phyloP scores from a whole-genome alignment of 225 moss, liverwort and hornwort species.

The Ulota crispa region DNA sequence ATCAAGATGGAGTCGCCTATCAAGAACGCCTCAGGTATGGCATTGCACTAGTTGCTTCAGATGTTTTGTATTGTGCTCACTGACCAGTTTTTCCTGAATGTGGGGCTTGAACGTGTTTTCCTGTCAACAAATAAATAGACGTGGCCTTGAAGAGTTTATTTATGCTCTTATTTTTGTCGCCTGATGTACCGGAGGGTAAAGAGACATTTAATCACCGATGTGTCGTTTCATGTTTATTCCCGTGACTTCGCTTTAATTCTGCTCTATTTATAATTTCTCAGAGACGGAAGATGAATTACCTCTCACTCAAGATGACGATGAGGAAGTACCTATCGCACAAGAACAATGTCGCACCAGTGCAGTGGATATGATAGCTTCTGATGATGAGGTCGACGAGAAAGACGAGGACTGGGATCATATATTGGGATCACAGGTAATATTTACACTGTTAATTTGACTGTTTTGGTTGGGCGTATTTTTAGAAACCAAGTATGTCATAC shows the following conservation, averaged over 20 bases:
- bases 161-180: neutral
- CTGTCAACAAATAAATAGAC: neutral
- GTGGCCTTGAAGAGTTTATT: neutral
- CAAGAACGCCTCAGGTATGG: conserved; percentile 40
- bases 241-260: neutral
- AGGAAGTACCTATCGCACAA: conserved; percentile 43
- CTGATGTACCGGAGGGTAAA: neutral
- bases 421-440: conserved; percentile 45
- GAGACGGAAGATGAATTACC: conserved; percentile 58
- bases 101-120: neutral
- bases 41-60: conserved; percentile 7
- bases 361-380: conserved; percentile 46
- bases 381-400: conserved; percentile 53
- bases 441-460: neutral
- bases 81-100: neutral
- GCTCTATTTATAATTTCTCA: neutral
- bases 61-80: conserved; percentile 3
- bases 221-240: neutral
- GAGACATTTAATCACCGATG: neutral
- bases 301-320: conserved; percentile 44
- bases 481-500: neutral
- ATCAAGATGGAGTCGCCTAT: conserved; percentile 26
- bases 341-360: conserved; percentile 52
- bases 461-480: neutral
- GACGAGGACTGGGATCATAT: conserved; percentile 50